Conservation (phyloP, 305 asterid genomes). For the Rubia peregrina region DNA sequence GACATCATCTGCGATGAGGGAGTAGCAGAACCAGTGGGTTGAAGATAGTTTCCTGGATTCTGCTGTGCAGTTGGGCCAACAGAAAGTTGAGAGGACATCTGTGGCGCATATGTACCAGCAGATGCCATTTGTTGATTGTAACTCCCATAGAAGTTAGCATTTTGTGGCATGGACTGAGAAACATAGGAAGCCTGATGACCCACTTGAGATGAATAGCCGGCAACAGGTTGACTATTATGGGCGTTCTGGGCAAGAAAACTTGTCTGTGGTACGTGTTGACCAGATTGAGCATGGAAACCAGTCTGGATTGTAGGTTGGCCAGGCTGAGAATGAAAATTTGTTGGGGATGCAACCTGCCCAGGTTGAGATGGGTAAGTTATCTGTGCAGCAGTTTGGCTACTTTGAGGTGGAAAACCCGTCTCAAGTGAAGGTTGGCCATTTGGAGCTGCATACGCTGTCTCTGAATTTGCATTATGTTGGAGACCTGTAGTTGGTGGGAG, state of each 20-base stretch:
- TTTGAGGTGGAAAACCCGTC: constrained; percentile 39
- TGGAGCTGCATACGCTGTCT: constrained; percentile 32
- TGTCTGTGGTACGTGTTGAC: constrained; percentile 27
- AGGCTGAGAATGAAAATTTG: constrained; percentile 26
- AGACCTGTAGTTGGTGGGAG: constrained; percentile 66
- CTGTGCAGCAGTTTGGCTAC: constrained; percentile 30
- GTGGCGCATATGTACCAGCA: constrained; percentile 28
- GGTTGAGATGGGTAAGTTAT: constrained; percentile 33
- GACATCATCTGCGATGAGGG: constrained; percentile 43
- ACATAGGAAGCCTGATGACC: constrained; percentile 26
- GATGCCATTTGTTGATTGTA: constrained; percentile 40
- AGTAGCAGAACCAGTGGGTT: constrained; percentile 22
- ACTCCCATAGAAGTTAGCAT: constrained; percentile 45
- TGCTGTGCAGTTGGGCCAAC: constrained; percentile 28
- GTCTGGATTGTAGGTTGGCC: constrained; percentile 35
- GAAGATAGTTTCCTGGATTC: constrained; percentile 17
- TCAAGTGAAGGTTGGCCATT: constrained; percentile 34
- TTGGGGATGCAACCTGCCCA: constrained; percentile 30
- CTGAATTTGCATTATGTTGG: constrained; percentile 32
- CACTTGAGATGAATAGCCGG: constrained; percentile 30
- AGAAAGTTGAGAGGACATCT: constrained; percentile 42
- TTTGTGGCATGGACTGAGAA: constrained; percentile 32
- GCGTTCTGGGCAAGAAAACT: constrained; percentile 27
- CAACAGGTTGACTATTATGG: constrained; percentile 36
- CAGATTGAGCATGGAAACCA: constrained; percentile 41